These are phyloP conservation scores for Lepidium aucheri DNA, from an alignment of 345 rosid genomes.

Conservation along the genomic window DNA sequence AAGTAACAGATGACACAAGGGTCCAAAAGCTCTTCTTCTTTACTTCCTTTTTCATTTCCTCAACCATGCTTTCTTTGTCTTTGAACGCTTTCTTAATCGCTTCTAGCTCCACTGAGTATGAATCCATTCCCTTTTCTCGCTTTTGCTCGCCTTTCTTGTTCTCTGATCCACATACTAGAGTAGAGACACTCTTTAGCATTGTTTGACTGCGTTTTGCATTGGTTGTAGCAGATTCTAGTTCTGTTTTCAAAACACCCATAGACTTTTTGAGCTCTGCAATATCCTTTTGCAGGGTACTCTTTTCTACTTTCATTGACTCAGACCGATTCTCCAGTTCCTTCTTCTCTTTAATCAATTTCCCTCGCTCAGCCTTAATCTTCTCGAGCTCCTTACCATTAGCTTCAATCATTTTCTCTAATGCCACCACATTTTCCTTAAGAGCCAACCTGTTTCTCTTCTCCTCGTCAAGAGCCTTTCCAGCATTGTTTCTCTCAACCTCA, in stretches of 20 bases:
- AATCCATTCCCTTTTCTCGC: slow-evolving; percentile 33
- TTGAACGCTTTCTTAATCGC: slow-evolving; percentile 53
- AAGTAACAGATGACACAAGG: slow-evolving; percentile 59
- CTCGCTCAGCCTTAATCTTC: slow-evolving; percentile 33
- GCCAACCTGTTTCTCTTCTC: slow-evolving; percentile 35
- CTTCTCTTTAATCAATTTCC: slow-evolving; percentile 34
- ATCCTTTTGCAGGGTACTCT: slow-evolving; percentile 32
- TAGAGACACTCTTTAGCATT: slow-evolving; percentile 47
- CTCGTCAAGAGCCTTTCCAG: slow-evolving; percentile 32
- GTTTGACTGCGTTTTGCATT: slow-evolving; percentile 34
- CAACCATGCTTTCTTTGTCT: slow-evolving; percentile 44
- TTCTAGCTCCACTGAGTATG: slow-evolving; percentile 38
- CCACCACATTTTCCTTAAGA: slow-evolving; percentile 32
- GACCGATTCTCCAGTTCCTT: slow-evolving; percentile 31
- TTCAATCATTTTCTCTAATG: slow-evolving; percentile 36
- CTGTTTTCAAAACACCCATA: slow-evolving; percentile 33
- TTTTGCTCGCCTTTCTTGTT: slow-evolving; percentile 17
- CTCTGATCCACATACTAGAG: slow-evolving; percentile 32
- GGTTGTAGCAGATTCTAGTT: slow-evolving; percentile 34
- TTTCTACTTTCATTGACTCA: slow-evolving; percentile 35
- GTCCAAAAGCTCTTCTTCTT: slow-evolving; percentile 66
- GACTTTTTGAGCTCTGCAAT: slow-evolving; percentile 36
- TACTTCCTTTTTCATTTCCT: slow-evolving; percentile 52
- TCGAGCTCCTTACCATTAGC: slow-evolving; percentile 30
- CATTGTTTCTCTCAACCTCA: slow-evolving; percentile 38